Conservation (phyloP, 1,139 yeast genomes). For the Groenewaldozyma sp. region DNA sequence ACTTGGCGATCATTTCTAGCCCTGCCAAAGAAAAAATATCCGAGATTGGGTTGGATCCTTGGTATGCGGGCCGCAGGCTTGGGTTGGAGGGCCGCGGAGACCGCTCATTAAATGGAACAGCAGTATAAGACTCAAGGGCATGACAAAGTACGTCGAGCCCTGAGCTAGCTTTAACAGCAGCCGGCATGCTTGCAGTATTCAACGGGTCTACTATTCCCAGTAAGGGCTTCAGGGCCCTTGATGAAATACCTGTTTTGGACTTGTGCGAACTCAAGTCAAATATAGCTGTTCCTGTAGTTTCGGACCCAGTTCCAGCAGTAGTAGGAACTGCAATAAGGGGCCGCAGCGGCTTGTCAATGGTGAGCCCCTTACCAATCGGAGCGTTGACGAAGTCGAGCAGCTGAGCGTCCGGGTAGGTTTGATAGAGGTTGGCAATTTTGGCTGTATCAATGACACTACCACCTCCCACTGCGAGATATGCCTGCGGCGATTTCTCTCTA, state of each 20-base stretch:
- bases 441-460: constrained; percentile 37
- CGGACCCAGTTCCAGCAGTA: constrained; percentile 40
- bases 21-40: constrained; percentile 35
- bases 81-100: constrained; percentile 34
- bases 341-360: constrained; percentile 26
- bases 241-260: constrained; percentile 35
- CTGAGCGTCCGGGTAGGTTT: constrained; percentile 32
- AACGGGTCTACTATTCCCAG: constrained; percentile 36
- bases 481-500: constrained; percentile 28
- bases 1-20: constrained; percentile 31
- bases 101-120: constrained; percentile 33
- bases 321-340: constrained; percentile 38
- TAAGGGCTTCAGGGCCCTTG: constrained; percentile 32
- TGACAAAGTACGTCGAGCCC: constrained; percentile 40
- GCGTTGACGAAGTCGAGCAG: constrained; percentile 35
- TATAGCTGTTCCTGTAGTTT: constrained; percentile 38
- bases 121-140: constrained; percentile 37
- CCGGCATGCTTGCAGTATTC: constrained; percentile 35
- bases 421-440: constrained; percentile 33
- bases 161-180: constrained; percentile 35
- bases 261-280: constrained; percentile 30
- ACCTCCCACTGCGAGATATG: constrained; percentile 36
- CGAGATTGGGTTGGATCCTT: constrained; percentile 36
- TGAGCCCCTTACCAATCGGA: constrained; percentile 34
- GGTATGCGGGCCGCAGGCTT: constrained; percentile 34